Evolutionary conservation across 306 rosid genomes (phyloP), one percentile per base, ranked within the genome.

Genomic region (Betula pendula): DNA sequence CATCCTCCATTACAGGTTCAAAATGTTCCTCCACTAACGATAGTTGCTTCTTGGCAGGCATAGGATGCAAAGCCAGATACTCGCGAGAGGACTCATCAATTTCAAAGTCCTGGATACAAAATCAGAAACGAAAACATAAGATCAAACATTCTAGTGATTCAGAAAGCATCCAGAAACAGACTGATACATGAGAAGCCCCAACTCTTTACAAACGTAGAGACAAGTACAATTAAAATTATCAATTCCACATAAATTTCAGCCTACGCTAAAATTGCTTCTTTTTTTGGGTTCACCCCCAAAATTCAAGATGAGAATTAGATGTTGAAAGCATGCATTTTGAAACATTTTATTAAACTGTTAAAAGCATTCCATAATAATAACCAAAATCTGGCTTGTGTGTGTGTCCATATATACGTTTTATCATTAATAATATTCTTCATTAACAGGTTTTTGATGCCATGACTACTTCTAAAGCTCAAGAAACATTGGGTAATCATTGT

Each of bases 21-120:
- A 95, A 95, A 85, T 95, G 96, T 77, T 95, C 98, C 5, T 85
- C 83, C 73, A 92, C 74, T 80, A 90, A 73, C 68, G 95, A 92
- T 72, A 87, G 84, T 75, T 89, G 93, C 88, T 89, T 92, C 70
- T 83, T 86, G 77, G 97, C 86, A 82, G 96, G 81, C 82, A 89
- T 78, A 35, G 98, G 98, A 82, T 95, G 97, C 77, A 92, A 82
- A 25, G 96, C 93, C 78, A 87, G 71, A 84, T 90, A 92, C 79
- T 95, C 97, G 70, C 79, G 72, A 0, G 98, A 95, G 49, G 72
- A 3, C 85, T 87, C 91, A 62, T 92, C 85, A 68, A 92, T 90
- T 85, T 90, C 89, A 52, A 72, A 95, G n/a, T 90, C 88, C 97
- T 92, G 84, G 68, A 75, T 79, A 71, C 74, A 40, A 77, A 38